These are phyloP conservation scores for Cyclaneusma minus DNA, from an alignment of 2,329 filamentous ascomycete genomes.

Conservation along the genomic window DNA sequence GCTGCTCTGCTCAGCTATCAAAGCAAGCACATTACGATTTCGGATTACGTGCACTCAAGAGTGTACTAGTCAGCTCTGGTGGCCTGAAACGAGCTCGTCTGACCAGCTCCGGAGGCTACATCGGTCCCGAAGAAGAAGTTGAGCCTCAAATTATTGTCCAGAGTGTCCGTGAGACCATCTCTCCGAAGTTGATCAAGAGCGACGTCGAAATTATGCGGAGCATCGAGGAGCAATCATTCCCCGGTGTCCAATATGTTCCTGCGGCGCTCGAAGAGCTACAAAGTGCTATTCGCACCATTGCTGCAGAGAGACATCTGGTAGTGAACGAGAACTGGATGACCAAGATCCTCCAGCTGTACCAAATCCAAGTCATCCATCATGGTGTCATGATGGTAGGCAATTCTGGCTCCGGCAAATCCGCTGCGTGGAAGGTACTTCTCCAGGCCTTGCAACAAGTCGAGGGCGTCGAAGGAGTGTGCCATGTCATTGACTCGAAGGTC, in stretches of 20 bases:
- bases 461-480: conserved; percentile 81
- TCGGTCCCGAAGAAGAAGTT: conserved; percentile 55
- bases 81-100: conserved; percentile 81
- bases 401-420: conserved; percentile 93
- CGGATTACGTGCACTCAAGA: conserved; percentile 92
- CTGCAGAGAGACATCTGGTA: conserved; percentile 71
- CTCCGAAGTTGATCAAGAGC: conserved; percentile 83
- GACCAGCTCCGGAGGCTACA: conserved; percentile 34
- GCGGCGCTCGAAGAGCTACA: conserved; percentile 71
- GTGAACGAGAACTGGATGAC: conserved; percentile 94
- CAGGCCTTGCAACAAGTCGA: conserved; percentile 86
- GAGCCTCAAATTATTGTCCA: conserved; percentile 98
- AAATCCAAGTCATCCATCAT: conserved; percentile 95
- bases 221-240: conserved; percentile 79
- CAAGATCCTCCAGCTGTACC: conserved; percentile 90
- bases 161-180: conserved; percentile 95
- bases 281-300: conserved; percentile 66
- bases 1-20: conserved; percentile 64
- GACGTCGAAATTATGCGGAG: conserved; percentile 79
- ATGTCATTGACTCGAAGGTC: conserved; percentile 98
- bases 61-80: conserved; percentile 93
- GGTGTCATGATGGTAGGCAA: conserved; percentile 99
- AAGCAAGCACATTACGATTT: conserved; percentile 99
- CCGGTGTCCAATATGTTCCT: conserved; percentile 81
- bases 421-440: conserved; percentile 83